Percentiles rank a stretch among this genome's conserved stretches.
Conservation (phyloP, 2,329 filamentous ascomycete genomes). For the Neonectria faginata region DNA sequence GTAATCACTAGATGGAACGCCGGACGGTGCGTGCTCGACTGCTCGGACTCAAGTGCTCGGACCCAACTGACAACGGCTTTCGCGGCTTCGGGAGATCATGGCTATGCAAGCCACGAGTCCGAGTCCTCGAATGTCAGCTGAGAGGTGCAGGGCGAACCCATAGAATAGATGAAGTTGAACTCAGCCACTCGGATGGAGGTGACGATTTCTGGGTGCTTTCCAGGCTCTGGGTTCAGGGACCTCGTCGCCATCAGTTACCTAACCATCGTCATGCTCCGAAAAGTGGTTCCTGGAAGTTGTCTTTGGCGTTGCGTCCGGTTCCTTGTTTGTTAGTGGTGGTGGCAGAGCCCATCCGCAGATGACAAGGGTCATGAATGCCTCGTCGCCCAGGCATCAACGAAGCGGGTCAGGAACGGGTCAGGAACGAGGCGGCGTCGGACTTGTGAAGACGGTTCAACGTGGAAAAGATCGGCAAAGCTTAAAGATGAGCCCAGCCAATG, state of each 20-base stretch:
- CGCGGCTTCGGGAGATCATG: slow-evolving; percentile 15
- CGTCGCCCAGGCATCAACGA: slow-evolving; percentile 35
- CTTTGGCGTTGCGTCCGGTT: slow-evolving; percentile 17
- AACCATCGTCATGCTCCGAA: slow-evolving; percentile 23
- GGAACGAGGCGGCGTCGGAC: slow-evolving; percentile 24
- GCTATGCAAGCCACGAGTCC: slow-evolving; percentile 16
- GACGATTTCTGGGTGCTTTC: slow-evolving; percentile 28
- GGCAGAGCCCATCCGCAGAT: slow-evolving; percentile 22
- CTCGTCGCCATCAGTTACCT: background rate
- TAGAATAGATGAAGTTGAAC: slow-evolving; percentile 27
- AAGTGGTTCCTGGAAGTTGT: slow-evolving; percentile 29
- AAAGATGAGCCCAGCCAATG: slow-evolving; percentile 33
- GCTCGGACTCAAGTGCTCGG: slow-evolving; percentile 7
- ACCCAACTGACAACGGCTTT: slow-evolving; percentile 12
- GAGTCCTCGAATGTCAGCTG: slow-evolving; percentile 21
- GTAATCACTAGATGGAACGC: slow-evolving; percentile 6
- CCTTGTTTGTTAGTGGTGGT: slow-evolving; percentile 33
- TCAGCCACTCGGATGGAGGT: slow-evolving; percentile 26
- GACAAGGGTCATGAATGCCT: slow-evolving; percentile 38
- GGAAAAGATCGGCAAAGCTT: slow-evolving; percentile 36
- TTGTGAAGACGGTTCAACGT: slow-evolving; percentile 23
- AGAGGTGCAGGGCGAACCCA: slow-evolving; percentile 20
- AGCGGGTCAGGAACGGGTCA: slow-evolving; percentile 33
- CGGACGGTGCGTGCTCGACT: slow-evolving; percentile 15
- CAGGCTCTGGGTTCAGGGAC: background rate